These are phyloP conservation scores for Wakefieldia striispora DNA, from an alignment of 768 basidiomycete genomes.

Conservation along the genomic window DNA sequence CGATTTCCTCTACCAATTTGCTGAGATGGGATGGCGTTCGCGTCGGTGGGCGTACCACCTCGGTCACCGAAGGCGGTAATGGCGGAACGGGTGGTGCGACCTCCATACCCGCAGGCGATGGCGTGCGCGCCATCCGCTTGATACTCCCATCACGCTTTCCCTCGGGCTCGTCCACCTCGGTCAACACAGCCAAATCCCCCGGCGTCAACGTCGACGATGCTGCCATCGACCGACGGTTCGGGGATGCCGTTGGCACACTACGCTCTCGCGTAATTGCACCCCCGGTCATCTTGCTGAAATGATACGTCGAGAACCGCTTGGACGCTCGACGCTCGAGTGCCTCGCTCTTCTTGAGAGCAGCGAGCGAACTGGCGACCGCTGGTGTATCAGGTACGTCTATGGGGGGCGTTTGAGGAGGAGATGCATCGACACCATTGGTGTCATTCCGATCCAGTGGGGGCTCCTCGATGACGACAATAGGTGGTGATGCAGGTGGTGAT, in stretches of 20 bases:
- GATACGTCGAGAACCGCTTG: conserved; percentile 94
- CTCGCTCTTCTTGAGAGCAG: conserved; percentile 84
- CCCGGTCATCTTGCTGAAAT: conserved; percentile 90
- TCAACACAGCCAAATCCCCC: conserved; percentile 70
- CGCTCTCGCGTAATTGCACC: conserved; percentile 45
- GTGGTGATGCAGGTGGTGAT: conserved; percentile 39
- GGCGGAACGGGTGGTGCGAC: conserved; percentile 43
- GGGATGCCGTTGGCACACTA: conserved; percentile 38
- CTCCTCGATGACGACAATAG: conserved; percentile 46
- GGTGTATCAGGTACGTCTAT: conserved; percentile 45
- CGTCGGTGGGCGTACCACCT: conserved; percentile 25
- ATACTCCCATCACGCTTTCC: conserved; percentile 12
- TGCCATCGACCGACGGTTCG: conserved; percentile 68
- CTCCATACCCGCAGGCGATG: conserved; percentile 27
- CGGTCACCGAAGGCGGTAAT: conserved; percentile 46
- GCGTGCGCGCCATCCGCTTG: conserved; percentile 37
- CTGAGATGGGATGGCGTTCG: conserved; percentile 7
- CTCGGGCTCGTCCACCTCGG: conserved; percentile 61
- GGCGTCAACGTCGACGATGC: conserved; percentile 62
- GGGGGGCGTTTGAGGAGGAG: conserved; percentile 39
- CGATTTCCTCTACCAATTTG: conserved; percentile 19
- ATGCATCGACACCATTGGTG: conserved; percentile 24
- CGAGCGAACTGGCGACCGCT: conserved; percentile 76
- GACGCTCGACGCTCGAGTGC: conserved; percentile 88
- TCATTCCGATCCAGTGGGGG: conserved; percentile 24